Conservation (phyloP, 768 basidiomycete genomes). For the Lentinula lateritia region DNA sequence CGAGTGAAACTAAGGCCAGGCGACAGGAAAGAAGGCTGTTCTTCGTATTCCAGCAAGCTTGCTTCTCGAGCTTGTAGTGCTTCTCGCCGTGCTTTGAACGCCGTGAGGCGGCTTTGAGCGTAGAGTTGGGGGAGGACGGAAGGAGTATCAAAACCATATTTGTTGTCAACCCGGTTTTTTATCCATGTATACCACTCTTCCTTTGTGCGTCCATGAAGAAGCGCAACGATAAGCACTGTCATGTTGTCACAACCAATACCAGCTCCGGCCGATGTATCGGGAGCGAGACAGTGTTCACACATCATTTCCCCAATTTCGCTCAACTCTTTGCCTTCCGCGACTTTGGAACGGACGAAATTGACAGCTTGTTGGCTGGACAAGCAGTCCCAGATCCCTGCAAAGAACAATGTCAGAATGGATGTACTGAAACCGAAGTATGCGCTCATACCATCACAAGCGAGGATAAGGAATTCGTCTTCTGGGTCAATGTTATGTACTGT, state of each 20-base stretch:
- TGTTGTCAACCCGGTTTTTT: constrained; percentile 68
- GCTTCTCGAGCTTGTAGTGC: constrained; percentile 26
- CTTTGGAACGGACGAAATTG: constrained; percentile 77
- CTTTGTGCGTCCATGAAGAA: constrained; percentile 82
- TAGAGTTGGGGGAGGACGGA: constrained; percentile 72
- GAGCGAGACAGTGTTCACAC: constrained; percentile 91
- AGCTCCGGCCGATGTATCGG: constrained; percentile 82
- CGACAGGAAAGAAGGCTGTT: constrained; percentile 24
- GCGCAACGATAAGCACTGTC: constrained; percentile 88
- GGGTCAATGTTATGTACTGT: constrained; percentile 72
- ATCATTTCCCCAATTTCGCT: constrained; percentile 84
- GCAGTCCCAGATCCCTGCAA: constrained; percentile 97
- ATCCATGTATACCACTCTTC: constrained; percentile 94
- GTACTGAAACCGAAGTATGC: constrained; percentile 1
- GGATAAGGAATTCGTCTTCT: constrained; percentile 94
- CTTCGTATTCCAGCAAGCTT: constrained; percentile 23
- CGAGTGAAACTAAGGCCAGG: constrained; percentile 44
- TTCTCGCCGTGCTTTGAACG: constrained; percentile 59
- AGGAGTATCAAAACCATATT: constrained; percentile 78
- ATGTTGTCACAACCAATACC: constrained; percentile 99
- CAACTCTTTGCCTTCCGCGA: constrained; percentile 75
- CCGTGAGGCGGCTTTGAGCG: constrained; percentile 52
- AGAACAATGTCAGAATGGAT: constrained; percentile 4
- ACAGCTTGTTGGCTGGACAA: constrained; percentile 88
- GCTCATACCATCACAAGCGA: constrained; percentile 90